Evolutionary conservation across 2,329 filamentous ascomycete genomes (phyloP).

Genomic region (Venturia carpophila): DNA sequence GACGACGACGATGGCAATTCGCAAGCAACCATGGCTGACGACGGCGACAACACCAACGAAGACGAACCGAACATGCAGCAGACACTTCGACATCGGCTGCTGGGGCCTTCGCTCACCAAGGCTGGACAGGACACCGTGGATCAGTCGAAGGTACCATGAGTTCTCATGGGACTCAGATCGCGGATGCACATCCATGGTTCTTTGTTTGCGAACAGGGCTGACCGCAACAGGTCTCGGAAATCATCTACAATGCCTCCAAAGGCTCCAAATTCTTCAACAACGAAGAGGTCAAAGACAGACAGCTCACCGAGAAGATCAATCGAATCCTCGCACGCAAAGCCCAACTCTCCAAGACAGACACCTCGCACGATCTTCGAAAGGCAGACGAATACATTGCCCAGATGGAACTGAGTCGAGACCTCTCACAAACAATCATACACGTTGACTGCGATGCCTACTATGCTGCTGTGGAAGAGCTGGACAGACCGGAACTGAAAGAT

Average conservation of each 20-base stretch:
- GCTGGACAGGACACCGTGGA: constrained; percentile 91
- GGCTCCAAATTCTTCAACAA: constrained; percentile 94
- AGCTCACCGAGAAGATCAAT: constrained; percentile 77
- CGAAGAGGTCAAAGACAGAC: constrained; percentile 74
- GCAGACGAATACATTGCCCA: constrained; percentile 76
- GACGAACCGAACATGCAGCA: background rate
- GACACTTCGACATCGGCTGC: constrained; percentile 74
- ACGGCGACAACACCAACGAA: background rate
- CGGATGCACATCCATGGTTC: no score
- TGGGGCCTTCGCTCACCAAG: constrained; percentile 88
- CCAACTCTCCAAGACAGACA: constrained; percentile 62
- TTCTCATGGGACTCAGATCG: no score
- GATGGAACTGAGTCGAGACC: constrained; percentile 68
- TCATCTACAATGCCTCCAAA: constrained; percentile 95
- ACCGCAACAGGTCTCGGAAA: constrained; percentile 66
- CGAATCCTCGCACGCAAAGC: constrained; percentile 67
- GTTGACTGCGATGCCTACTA: constrained; percentile 98
- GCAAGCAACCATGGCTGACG: background rate
- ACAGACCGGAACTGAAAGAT: constrained; percentile 71
- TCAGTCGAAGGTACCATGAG: constrained; percentile 60
- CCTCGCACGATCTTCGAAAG: constrained; percentile 62
- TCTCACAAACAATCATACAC: constrained; percentile 80
- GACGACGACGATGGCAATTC: background rate
- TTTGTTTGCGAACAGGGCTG: background rate
- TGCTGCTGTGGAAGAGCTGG: constrained; percentile 74